Conservation (phyloP, 1,284 basidiomycete genomes). For the Pascua sp. region DNA sequence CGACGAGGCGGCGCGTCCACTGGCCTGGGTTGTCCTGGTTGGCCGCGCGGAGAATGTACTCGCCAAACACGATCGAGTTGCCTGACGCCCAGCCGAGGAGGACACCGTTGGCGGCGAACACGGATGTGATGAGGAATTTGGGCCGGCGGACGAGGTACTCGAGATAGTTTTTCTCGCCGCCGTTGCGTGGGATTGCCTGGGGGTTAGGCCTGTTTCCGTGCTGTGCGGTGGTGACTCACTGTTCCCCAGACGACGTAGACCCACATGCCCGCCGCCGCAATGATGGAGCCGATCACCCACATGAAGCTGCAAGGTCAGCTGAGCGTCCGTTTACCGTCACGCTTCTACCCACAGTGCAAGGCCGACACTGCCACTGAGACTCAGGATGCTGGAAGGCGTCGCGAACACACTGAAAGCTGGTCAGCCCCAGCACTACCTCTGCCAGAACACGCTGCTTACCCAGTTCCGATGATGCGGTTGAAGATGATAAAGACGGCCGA, state of each 20-base stretch:
- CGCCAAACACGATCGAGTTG: conserved; percentile 18
- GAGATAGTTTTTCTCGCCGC: conserved; percentile 26
- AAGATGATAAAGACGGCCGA: conserved; percentile 15
- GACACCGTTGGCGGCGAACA: conserved; percentile 19
- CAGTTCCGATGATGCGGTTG: conserved; percentile 17
- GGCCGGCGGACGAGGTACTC: conserved; percentile 21
- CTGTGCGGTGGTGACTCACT: neutral
- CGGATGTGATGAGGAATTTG: conserved; percentile 15
- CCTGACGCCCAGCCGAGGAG: conserved; percentile 20
- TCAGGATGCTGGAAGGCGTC: conserved; percentile 13
- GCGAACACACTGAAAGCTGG: conserved; percentile 13
- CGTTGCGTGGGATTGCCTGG: conserved; percentile 19
- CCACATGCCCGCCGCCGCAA: conserved; percentile 26
- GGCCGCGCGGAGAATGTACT: conserved; percentile 16
- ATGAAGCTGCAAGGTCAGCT: conserved; percentile 11
- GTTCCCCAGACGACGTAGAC: conserved; percentile 28
- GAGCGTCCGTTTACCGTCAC: no score
- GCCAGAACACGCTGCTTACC: no score
- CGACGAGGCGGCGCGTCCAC: conserved; percentile 14
- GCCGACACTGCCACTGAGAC: conserved; percentile 17
- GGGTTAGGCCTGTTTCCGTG: no score
- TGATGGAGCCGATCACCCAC: conserved; percentile 31
- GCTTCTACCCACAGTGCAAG: conserved; percentile 3
- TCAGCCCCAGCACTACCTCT: neutral
- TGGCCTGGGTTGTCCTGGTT: conserved; percentile 11